phyloP scores from a whole-genome alignment of 2,329 filamentous ascomycete genomes.

The Shiraia bambusicola region DNA sequence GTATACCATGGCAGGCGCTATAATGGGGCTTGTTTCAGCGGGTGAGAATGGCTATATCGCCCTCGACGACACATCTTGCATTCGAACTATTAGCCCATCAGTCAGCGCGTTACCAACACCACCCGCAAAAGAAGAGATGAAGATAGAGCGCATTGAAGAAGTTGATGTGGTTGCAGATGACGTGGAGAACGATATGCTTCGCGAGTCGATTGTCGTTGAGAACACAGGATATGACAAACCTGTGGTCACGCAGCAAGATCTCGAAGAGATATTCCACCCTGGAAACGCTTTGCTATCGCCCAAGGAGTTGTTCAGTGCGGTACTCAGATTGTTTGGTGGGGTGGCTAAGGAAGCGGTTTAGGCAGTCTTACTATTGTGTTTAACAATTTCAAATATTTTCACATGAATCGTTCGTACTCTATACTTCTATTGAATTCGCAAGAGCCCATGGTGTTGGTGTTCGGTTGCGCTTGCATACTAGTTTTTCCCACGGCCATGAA shows the following conservation, averaged over 20 bases:
- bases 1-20: constrained; percentile 55
- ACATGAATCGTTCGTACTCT: neutral
- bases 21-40: constrained; percentile 68
- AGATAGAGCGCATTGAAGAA: constrained; percentile 17
- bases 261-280: constrained; percentile 22
- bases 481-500: too few relatives aligned
- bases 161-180: constrained; percentile 6
- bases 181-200: neutral
- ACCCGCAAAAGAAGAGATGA: constrained; percentile 39
- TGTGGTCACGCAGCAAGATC: constrained; percentile 16
- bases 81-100: constrained; percentile 53
- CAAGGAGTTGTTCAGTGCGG: constrained; percentile 17
- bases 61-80: constrained; percentile 73
- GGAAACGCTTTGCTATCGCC: constrained; percentile 17
- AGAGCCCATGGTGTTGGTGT: too few relatives aligned
- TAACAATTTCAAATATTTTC: neutral
- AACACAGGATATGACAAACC: constrained; percentile 16
- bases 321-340: constrained; percentile 18
- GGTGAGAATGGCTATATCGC: constrained; percentile 71
- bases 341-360: constrained; percentile 14
- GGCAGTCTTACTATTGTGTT: constrained; percentile 1
- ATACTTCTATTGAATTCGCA: too few relatives aligned
- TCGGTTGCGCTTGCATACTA: too few relatives aligned
- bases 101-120: constrained; percentile 28
- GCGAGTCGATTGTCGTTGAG: constrained; percentile 3